Evolutionary conservation across 129 eudicot species (phyloP), one percentile per base, ranked within the genome.

Genomic region (Artemisia annua): DNA sequence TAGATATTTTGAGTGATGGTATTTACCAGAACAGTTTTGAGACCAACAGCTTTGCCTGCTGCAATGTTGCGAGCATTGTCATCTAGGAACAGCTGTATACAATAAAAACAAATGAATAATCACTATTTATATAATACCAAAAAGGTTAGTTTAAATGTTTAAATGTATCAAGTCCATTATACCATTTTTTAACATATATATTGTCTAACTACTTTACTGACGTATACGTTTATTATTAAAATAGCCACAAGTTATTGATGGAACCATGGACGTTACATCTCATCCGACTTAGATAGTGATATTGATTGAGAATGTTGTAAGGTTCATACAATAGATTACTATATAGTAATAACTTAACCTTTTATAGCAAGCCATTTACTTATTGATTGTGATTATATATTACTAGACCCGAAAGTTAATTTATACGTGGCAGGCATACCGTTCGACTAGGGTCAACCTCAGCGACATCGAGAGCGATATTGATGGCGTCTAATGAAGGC

Each of bases 41-140:
- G 91, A 32, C 96, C 98, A 68, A 86, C 85, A 22, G 74, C 85
- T 72, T 90, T 93, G 63, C 92, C 96, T 32, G 97, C 87, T 43
- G 97, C 95, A 3, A 90, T 62, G 64, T 93, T 93, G 43, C 85
- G 83, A 56, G 48, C 81, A 54, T 81, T 93, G 77, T 93, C 98
- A 19, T 93, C 98, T 17, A 93, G 75, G 69, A 93, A 93, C 84
- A 93, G 58, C 98, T 93, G 90, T 70, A 13, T 32, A 18, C 26
- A 75, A 22, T 44, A 30, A n/a, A n/a, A 55, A 56, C 18, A 56
- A 56, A 18, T 8, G 24, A 55, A 4, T 32, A 70, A 57, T 77
- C 65, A 67, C 15, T 24, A 57, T 69, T 39, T 44, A 35, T 64
- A 39, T 13, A 43, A 64, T 35, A n/a, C 24, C 12, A 35, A 63